Base-by-base conservation (phyloP, 805 yeast genomes). In the Candida incommunis region DNA sequence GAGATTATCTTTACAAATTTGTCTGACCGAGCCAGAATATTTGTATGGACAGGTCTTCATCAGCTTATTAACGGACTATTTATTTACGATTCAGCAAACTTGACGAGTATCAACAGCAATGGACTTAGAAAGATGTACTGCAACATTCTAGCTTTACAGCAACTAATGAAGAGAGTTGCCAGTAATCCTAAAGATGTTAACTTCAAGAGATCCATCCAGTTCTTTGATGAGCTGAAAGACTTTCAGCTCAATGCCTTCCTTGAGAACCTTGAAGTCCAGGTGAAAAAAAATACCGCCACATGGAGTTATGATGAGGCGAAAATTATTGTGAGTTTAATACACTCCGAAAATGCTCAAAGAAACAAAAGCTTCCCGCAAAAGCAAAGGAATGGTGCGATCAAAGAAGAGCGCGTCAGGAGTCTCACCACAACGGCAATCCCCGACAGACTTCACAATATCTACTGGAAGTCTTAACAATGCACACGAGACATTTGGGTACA, bases 101-200 rank as follows among this genome's bases (percentile, higher is more conserved):
- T 82, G 5, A 59, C 60, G 20, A 68, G 66, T 42, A 64, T 80
- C 53, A 80, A 78, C 57, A 62, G 63, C 18, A 69, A 71, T 48
- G 88, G 90, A 26, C 67, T 80, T 45, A 71, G 73, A 51, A 71
- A 74, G 51, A 63, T 82, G 48, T 63, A 75, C 47, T 65, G 76
- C 51, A 81, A 81, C 56, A 74, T 82, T 20, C 67, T 76, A 44
- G 77, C 81, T 0, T 60, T 81, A 40, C 86, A 79, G 61, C 88
- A 81, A 57, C 74, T 78, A 72, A 67, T 82, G 46, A 69, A 82
- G 48, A 75, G 74, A 48, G 68, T 80, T 26, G 69, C 74, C 56
- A 56, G 60, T 22, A 66, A 68, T 47, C 76, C 80, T 0, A 71
- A 70, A 31, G 65, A 65, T 18, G 75, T 78, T 13, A 72, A 76